Percentiles rank a stretch among this genome's conserved stretches.
These are phyloP conservation scores for Helianthus tuberosus DNA, from an alignment of 129 eudicot species.

Conservation along the genomic window DNA sequence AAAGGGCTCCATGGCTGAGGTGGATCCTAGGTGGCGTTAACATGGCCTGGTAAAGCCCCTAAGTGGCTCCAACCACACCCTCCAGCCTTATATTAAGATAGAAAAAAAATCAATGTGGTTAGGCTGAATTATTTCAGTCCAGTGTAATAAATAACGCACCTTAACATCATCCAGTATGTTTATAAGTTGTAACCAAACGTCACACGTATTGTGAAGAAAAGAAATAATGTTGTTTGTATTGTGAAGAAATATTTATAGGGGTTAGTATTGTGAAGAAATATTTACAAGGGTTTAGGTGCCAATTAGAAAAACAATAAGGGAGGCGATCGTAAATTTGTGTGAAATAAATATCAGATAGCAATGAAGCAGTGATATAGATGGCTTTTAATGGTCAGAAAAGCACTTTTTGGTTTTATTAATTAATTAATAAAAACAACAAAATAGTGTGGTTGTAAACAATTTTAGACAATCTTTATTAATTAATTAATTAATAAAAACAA, in stretches of 20 bases:
- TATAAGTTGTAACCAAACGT: no score
- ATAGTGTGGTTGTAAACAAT: constrained; percentile 3
- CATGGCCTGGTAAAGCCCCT: no score
- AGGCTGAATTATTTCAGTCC: background rate
- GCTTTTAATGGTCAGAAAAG: constrained; percentile 31
- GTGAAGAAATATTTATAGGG: no score
- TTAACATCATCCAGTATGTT: background rate
- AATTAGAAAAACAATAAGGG: constrained; percentile 2
- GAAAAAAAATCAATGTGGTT: background rate
- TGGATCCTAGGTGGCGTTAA: no score
- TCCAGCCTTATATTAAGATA: no score
- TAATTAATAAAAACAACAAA: background rate
- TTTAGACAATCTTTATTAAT: background rate
- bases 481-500: no score
- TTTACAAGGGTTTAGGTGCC: background rate
- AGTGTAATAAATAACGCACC: background rate
- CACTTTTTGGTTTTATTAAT: constrained; percentile 31
- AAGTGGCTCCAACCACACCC: no score
- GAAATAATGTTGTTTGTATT: no score
- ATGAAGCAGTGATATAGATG: constrained; percentile 22
- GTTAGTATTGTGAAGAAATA: background rate
- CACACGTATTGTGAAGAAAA: no score
- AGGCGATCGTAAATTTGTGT: background rate
- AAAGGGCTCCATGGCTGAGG: no score
- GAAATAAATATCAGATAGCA: constrained; percentile 24